These are phyloP conservation scores for Periconia sp. DNA, from an alignment of 2,329 filamentous ascomycete genomes.

Conservation along the genomic window DNA sequence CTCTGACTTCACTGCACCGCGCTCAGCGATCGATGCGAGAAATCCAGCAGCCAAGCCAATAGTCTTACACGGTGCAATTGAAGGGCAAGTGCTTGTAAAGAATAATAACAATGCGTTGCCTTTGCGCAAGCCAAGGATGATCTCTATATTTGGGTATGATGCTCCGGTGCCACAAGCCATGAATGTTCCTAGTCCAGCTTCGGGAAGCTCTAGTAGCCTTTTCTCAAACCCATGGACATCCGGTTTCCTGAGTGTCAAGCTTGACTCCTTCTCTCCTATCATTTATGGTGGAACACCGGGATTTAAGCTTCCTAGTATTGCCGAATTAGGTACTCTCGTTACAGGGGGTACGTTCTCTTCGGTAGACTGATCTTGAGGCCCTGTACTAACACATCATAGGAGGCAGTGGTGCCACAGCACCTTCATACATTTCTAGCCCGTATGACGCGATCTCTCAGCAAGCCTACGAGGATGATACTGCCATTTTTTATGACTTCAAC, in stretches of 20 bases:
- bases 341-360: too few relatives aligned
- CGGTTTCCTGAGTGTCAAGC: too few relatives aligned
- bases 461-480: slow-evolving; percentile 34
- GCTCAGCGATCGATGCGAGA: slow-evolving; percentile 61
- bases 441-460: slow-evolving; percentile 42
- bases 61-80: slow-evolving; percentile 65
- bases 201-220: too few relatives aligned
- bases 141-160: slow-evolving; percentile 70
- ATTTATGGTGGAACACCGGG: too few relatives aligned
- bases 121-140: slow-evolving; percentile 54
- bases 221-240: too few relatives aligned
- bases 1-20: slow-evolving; percentile 44
- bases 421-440: slow-evolving; percentile 26
- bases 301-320: too few relatives aligned
- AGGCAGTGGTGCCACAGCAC: slow-evolving; percentile 3
- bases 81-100: slow-evolving; percentile 70
- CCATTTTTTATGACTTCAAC: slow-evolving; percentile 28
- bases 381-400: neutral
- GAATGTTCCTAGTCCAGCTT: neutral
- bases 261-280: too few relatives aligned
- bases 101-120: slow-evolving; percentile 64
- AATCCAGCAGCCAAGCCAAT: slow-evolving; percentile 55
- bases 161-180: slow-evolving; percentile 23
- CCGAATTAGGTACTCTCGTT: too few relatives aligned
- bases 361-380: too few relatives aligned